Base-by-base conservation (phyloP, 1,139 yeast genomes). In the Geotrichum citri-aurantii region DNA sequence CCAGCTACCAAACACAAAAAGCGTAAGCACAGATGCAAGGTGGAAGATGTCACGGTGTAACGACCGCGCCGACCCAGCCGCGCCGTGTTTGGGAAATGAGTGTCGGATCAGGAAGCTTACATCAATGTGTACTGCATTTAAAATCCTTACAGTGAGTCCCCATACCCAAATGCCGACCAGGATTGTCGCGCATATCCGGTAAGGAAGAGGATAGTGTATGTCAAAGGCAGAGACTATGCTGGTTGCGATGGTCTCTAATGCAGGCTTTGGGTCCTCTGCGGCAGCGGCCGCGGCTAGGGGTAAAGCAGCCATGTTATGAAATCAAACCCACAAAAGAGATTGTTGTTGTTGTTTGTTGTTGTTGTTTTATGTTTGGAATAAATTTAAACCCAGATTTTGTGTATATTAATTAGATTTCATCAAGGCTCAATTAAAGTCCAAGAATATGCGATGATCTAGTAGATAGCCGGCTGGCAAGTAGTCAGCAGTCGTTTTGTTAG, bases 131-230 rank as follows among this genome's bases (percentile, higher is more conserved):
- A 67, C 71, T 7, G 64, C 62, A 19, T 66, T 64, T 54, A 81
- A 71, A 3, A 74, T 69, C 42, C 69, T 69, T 42, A 81, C 66
- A 50, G 78, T 79, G 56, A 74, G 57, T 5, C 75, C 76, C 85
- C 85, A 82, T 21, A 79, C 69, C 79, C 83, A 79, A 14, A 79
- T 63, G 21, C 84, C 84, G 0, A 75, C 49, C 52, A 79, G 68
- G 3, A 81, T 63, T 37, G 80, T 71, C 8, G 76, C 65, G 21
- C 79, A 72, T 42, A 80, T 74, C 44, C 85, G 70, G 64, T 76
- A 81, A 1, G 85, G 83, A 21, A 80, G 65, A 0, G 85, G 84
- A 31, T 79, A 66, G 51, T 68, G 65, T 29, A 71, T 59, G 60
- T 77, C 79, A 61, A 77, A 77, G 23, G 56, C 42, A 19, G 60